phyloP scores from a whole-genome alignment of 192 early-diverging fungal genomes.

The Entomortierella chlamydospora region DNA sequence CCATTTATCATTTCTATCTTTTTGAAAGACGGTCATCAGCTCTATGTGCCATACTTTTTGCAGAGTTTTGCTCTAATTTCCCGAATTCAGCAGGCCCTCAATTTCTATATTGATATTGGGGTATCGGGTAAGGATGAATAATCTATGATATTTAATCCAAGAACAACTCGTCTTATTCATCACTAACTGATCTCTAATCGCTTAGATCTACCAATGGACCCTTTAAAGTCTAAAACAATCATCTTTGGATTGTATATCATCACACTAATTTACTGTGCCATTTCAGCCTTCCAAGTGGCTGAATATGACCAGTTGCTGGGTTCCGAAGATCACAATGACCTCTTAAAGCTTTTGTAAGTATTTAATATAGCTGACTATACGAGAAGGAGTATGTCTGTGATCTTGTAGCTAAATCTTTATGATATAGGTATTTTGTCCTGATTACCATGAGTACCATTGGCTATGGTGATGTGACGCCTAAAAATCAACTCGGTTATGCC shows the following conservation, averaged over 20 bases:
- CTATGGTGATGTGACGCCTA: constrained; percentile 78
- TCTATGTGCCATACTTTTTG: constrained; percentile 78
- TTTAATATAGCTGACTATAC: not conserved
- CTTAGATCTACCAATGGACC: constrained; percentile 61
- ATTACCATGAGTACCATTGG: constrained; percentile 79
- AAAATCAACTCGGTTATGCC: constrained; percentile 64
- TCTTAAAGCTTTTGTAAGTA: constrained; percentile 46
- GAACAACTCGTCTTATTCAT: too few relatives aligned
- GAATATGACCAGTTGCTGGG: constrained; percentile 67
- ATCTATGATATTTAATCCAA: not conserved
- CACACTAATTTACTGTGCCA: constrained; percentile 67
- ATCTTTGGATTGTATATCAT: constrained; percentile 66
- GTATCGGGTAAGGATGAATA: constrained; percentile 56
- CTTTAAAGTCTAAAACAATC: constrained; percentile 65
- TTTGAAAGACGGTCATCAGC: constrained; percentile 55
- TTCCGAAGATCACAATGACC: constrained; percentile 42
- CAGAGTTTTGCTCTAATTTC: constrained; percentile 64
- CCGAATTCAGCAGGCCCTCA: constrained; percentile 66
- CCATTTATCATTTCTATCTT: constrained; percentile 67
- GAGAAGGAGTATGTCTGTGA: not conserved
- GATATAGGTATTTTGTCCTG: constrained; percentile 66
- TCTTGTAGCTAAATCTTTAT: not conserved
- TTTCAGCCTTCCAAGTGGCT: constrained; percentile 66
- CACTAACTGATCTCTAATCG: not conserved
- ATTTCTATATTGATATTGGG: constrained; percentile 62